Base-by-base conservation (phyloP, 176 grass and related monocot species). In the Oryza rufipogon region DNA sequence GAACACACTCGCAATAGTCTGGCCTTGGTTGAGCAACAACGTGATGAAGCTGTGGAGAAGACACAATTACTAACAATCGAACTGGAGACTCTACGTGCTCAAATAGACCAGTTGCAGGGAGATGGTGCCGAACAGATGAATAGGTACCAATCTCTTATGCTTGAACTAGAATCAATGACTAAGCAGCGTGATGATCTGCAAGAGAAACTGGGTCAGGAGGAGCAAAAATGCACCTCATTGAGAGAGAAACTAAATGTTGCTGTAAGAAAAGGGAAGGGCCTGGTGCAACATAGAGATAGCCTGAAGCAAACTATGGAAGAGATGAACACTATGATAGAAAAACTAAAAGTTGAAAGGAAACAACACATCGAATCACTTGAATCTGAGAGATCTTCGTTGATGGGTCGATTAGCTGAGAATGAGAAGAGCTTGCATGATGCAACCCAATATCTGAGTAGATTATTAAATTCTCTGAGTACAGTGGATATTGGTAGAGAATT, bases 241-340 rank as follows among this genome's bases (percentile, higher is more conserved):
- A 92, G 93, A 80, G 96, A 98, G 74, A 98, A 98, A 91, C 46
- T 98, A 84, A 98, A 98, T 80, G 75, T 98, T 75, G 93, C 93
- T 77, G 96, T 95, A 65, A 92, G 91, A 69, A 98, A 98, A 93
- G 93, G 96, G 8, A 98, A 98, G 87, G 91, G 91, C 12, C 86
- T 98, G 75, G 91, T 98, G 49, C 93, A 95, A 73, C 93, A 95
- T 33, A 95, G 91, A 82, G 96, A 98, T 81, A 84, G 80, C 77
- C 72, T 95, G 89, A 98, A 95, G 80, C 89, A 95, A 83, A 87
- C 90, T 75, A 88, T 94, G 36, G 87, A 94, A 71, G 90, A 88
- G 60, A 90, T 88, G 90, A 92, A 83, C 86, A 11, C 16, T 81
- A 72, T 78, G 52, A 88, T 94, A 70, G 71, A 85, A 39, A 85